A percentile compares a stretch with the other conserved stretches of the same genome.
Conservation (phyloP, 108 stramenopile species). For the Nitzschia putrida region DNA sequence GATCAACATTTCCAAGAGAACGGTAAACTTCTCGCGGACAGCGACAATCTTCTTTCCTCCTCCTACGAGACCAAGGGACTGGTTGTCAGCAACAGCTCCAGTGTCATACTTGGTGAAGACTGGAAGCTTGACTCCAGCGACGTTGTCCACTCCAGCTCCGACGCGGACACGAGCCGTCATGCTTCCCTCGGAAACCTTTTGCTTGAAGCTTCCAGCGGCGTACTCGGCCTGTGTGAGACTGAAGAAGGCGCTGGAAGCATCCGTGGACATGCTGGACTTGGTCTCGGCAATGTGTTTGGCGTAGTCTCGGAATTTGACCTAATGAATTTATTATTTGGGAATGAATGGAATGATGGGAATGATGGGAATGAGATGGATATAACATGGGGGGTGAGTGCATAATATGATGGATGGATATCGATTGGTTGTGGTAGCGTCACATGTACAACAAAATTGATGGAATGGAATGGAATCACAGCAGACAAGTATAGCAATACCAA, state of each 20-base stretch:
- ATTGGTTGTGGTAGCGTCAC: too few relatives aligned
- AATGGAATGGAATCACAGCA: not conserved
- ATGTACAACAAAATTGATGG: too few relatives aligned
- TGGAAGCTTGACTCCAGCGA: constrained; percentile 97
- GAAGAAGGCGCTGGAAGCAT: constrained; percentile 89
- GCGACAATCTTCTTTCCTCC: constrained; percentile 94
- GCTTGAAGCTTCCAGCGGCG: constrained; percentile 97
- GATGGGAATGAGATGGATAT: too few relatives aligned
- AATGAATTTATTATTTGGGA: constrained; percentile 1
- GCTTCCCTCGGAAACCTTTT: constrained; percentile 89
- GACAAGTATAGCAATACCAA: not conserved
- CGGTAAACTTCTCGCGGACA: constrained; percentile 90
- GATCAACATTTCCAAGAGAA: constrained; percentile 84
- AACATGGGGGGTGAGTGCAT: not conserved
- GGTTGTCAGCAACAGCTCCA: constrained; percentile 83
- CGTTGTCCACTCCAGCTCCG: constrained; percentile 91
- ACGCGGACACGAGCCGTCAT: constrained; percentile 87
- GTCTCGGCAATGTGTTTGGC: constrained; percentile 95
- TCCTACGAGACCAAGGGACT: constrained; percentile 90
- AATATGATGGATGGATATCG: not conserved
- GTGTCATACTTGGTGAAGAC: constrained; percentile 96
- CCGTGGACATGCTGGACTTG: constrained; percentile 86
- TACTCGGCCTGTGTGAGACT: constrained; percentile 97
- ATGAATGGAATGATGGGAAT: not conserved
- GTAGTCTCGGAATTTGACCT: constrained; percentile 94